Base-by-base conservation (phyloP, 1,139 yeast species). In the Suhomyces panamericanus region DNA sequence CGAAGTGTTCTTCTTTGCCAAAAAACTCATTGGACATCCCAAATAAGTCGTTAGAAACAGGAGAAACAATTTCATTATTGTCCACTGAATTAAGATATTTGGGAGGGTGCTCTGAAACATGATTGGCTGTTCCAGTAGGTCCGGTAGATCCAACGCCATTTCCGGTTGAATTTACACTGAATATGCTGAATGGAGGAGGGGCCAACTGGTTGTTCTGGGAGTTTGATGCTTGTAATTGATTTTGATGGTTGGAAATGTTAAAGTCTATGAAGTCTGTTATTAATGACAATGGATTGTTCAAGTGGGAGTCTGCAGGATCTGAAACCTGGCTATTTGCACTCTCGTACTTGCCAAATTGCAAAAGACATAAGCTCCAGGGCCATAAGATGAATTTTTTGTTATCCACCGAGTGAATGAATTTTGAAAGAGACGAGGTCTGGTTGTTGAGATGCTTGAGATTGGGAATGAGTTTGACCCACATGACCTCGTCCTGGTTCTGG, bases 381-480 rank as follows among this genome's bases (percentile, higher is more conserved):
- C 95, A 86, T 40, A 81, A 63, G 2, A 86, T 77, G 47, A 70
- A 80, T 56, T 83, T 82, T 30, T 71, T 73, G 54, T 81, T 81
- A 11, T 73, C 75, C 1, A 75, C 81, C 4, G 71, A 67, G 54
- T 76, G 80, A 38, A 80, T 64, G 48, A 62, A 85, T 30, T 74
- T 70, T 10, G 89, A 69, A 3, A 85, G 74, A n/a, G 72, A 71
- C 0, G 89, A 83, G 0, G 90, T 82, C 50, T 81, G 77, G 31
- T 84, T 86, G 60, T 82, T 85, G 48, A 85, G 69, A 58, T 84
- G 90, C 49, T 77, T 78, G 43, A 85, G 60, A 53, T 84, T 82
- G 2, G 93, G 91, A 8, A 83, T 72, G 16, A 85, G 62, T 58
- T 80, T 83, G 13, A 85, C 75, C 93, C 93, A 86, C 45, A 70